Evolutionary conservation across 2,329 filamentous ascomycete genomes (phyloP), one percentile per base, ranked within the genome.

Genomic region (Didymosphaeria variabile): DNA sequence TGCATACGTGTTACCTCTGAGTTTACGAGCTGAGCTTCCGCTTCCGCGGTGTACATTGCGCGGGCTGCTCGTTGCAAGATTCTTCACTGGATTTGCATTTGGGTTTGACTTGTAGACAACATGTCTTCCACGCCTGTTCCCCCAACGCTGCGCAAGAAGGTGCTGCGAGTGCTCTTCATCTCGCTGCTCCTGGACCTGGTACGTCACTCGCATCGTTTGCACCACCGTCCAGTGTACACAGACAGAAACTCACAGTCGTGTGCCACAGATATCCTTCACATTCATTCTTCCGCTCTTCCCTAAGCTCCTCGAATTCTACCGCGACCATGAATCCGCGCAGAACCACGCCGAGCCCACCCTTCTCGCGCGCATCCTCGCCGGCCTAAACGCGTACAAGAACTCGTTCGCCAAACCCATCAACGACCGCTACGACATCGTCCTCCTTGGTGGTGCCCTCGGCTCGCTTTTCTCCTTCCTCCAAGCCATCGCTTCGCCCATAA

Each of bases 201-300:
- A 86, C 67, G 87, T 74, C 68, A 66, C 67, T 51, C 15, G n/a
- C 29, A 55, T 34, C 52, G 53, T 26, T 46, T 77, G 53, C 23
- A 23, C 40, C 29, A 42, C 60, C 47, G 9, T 40, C 9, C 17
- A 61, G 58, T 29, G 38, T 49, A 42, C 52, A 15, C 31, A 3
- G 6, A 15, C 49, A 12, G 47, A 17, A 64, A 53, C 60, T 53
- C 40, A 55, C 63, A 67, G 50, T 69, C 60, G 51, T 13, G 5
- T 5, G 4, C 32, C 45, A n/a, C 65, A 97, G 94, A 92, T 98
- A 73, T 97, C 94, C 58, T 99, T 99, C 79, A 99, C 95, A 32
- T 97, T 99, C 77, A 98, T 98, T 76, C 90, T 99, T 9, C 95
- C 95, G 0, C 88, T 99, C 38, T 99, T 98, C 77, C 95, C 95